Base-by-base conservation (phyloP, 441 rosid species). In the Pelargonium cotyledonis region DNA sequence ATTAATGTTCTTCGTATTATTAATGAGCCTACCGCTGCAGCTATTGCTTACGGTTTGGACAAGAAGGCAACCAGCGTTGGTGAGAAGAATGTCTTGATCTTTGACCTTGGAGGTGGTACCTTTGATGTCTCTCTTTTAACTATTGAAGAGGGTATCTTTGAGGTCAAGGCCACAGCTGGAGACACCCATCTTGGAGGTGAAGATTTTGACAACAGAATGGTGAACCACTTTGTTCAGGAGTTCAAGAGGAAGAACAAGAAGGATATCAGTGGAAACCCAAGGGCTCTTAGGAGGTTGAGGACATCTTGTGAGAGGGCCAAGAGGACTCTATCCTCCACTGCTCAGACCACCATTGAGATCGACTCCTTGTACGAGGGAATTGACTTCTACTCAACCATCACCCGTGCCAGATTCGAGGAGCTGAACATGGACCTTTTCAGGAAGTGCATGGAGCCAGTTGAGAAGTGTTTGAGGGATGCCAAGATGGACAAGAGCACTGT, bases 101-200 rank as follows among this genome's bases (percentile, higher is more conserved):
- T 85, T 15, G 87, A 85, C 46, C 60, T 85, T 61, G 90, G 88
- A 0, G 90, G 88, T 57, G 90, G 90, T 4, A 86, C 90, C 5
- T 86, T 86, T 18, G 90, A 86, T 72, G 90, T 86, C 1, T 84
- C 88, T 0, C 65, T 86, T 79, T 84, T 86, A 1, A 82, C 90
- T 0, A 86, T 86, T n/a, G 91, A 84, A 65, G 87, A 84, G 64
- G 91, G 91, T 38, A 83, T 86, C 64, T 86, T 86, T 1, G 91
- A 86, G 71, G 88, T 86, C 11, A 84, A 84, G 80, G 74, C 88
- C 0, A 86, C 90, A 0, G 87, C 88, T 10, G 90, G 90, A 62
- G 90, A 86, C 60, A 84, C 90, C 4, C 90, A 84, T 64, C 83
- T 86, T 1, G 91, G 91, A 14, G 90, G 90, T 14, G 90, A 86